Evolutionary conservation across 805 yeast species (phyloP), one percentile per base, ranked within the genome.

Genomic region (Suhomyces sp.): DNA sequence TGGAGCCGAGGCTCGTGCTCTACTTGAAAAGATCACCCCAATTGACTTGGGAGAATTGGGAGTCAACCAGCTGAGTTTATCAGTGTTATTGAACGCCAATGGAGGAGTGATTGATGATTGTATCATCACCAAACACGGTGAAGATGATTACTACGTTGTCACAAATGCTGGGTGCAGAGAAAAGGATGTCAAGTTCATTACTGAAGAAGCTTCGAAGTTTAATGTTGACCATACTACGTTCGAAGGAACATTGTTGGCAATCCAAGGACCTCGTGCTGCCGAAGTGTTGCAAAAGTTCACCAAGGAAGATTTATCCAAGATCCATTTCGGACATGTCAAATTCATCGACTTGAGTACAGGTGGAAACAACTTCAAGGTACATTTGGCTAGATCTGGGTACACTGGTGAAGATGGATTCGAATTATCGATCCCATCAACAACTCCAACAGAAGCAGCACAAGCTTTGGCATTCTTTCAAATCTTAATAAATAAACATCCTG

Each of bases 391-490:
- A 61, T 86, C 95, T 16, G 98, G 98, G 2, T 93, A 93, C 68
- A 93, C 98, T 5, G 98, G 98, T 13, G 98, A 93, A 63, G 98
- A 93, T 58, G 98, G 98, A 2, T 91, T 93, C 60, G 98, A 93
- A 60, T 76, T 91, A 39, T 81, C 95, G 6, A 81, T 90, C 41
- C 83, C 87, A 5, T 64, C 71, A 2, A 31, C 55, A 11, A 56
- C 40, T 18, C 67, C 76, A 37, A 51, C 58, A 31, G 64, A 70
- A 34, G 56, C 70, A 15, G 40, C 48, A 16, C 54, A 56, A 30
- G 81, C 91, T 2, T 56, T 65, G 19, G 77, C 73, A 1, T 77
- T 93, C 47, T 79, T 93, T 28, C 63, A 74, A 39, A 68, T 74
- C 5, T 62, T 88, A 33, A 60, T 86, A 27, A 71, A 64, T 33